A percentile compares a stretch with the other conserved stretches of the same genome.
Evolutionary conservation across 2,329 filamentous ascomycete species (phyloP).

Genomic region (Paraconiothyrium brasiliense): DNA sequence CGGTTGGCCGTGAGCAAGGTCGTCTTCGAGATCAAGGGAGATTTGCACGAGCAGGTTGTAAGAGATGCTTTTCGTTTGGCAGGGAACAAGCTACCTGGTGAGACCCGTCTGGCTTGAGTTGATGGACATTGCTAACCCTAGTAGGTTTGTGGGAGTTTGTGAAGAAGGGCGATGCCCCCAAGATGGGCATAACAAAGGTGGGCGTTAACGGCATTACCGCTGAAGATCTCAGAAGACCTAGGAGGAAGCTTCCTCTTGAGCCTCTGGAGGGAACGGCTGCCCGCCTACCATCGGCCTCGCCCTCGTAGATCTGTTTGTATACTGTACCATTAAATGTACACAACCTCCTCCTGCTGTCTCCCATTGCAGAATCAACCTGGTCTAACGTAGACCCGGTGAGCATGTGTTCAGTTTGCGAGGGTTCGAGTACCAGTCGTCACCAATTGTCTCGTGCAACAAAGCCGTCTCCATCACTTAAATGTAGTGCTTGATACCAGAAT

Average conservation of each 20-base stretch:
- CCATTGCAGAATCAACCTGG: background rate
- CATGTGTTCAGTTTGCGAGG: too few relatives aligned
- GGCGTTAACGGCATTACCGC: constrained; percentile 77
- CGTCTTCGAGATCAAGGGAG: constrained; percentile 89
- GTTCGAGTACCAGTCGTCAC: too few relatives aligned
- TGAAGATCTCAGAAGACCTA: constrained; percentile 82
- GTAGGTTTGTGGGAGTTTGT: constrained; percentile 90
- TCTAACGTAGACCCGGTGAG: too few relatives aligned
- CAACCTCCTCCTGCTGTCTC: background rate
- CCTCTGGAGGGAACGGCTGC: constrained; percentile 67
- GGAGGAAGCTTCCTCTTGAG: constrained; percentile 69
- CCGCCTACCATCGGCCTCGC: constrained; percentile 67
- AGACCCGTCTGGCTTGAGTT: constrained; percentile 36
- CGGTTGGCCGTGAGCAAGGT: constrained; percentile 91
- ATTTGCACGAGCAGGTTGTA: constrained; percentile 93
- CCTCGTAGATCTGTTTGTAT: constrained; percentile 22
- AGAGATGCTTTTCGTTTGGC: constrained; percentile 93
- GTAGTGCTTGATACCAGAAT: too few relatives aligned
- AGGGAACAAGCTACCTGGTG: constrained; percentile 92
- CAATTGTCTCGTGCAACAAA: too few relatives aligned
- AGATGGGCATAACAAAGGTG: constrained; percentile 93
- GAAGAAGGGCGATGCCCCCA: constrained; percentile 85
- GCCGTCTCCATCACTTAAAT: too few relatives aligned
- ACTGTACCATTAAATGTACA: constrained; percentile 16
- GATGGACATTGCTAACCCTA: constrained; percentile 24